Base-by-base conservation (phyloP, 2,329 filamentous ascomycete genomes). In the Arthrocladium fulminans region DNA sequence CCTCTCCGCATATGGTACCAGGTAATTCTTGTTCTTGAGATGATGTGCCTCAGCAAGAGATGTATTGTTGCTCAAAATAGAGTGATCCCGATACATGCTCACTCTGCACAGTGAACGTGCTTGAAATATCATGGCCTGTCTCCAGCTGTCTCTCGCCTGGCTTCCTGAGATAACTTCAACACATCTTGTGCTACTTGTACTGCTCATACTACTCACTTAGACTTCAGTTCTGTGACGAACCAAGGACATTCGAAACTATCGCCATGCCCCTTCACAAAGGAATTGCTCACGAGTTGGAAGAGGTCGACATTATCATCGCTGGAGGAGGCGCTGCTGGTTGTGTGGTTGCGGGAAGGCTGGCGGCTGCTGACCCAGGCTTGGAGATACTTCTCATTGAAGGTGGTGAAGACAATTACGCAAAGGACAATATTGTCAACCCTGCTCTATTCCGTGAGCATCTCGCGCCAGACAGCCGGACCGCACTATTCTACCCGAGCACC, bases 361-460 rank as follows among this genome's bases (percentile, higher is more conserved):
- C 74, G 4, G 68, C 70, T 45, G 72, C 73, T 0, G 68, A 75
- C 45, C 72, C 73, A 1, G 61, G 63, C 19, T 61, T 77, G 2
- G 70, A 68, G 13, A 69, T 78, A 35, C 61, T 79, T 10, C 62
- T 79, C 5, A 69, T 79, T 44, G 76, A 80, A 57, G 64, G 67
- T 24, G 76, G 76, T 0, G 66, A 64, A 17, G 73, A 78, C 58
- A 78, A 74, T 54, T 71, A 71, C 53, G 7, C 7, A 13, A 29
- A 65, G 19, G 39, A 42, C 19, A 68, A 63, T 9, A 64, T 79
- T 12, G 62, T 70, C 9, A 69, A 73, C 38, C 77, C 77, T 1
- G 75, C 67, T 0, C 59, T 76, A 8, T 80, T 69, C 50, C 59
- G 73, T 32, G 59, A 62, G 19, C 70, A 76, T 52, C 60, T 79